Percentiles rank a stretch among this genome's conserved stretches.
Evolutionary conservation across 805 yeast species (phyloP).

Genomic region (Starmerella potacharoeniae): DNA sequence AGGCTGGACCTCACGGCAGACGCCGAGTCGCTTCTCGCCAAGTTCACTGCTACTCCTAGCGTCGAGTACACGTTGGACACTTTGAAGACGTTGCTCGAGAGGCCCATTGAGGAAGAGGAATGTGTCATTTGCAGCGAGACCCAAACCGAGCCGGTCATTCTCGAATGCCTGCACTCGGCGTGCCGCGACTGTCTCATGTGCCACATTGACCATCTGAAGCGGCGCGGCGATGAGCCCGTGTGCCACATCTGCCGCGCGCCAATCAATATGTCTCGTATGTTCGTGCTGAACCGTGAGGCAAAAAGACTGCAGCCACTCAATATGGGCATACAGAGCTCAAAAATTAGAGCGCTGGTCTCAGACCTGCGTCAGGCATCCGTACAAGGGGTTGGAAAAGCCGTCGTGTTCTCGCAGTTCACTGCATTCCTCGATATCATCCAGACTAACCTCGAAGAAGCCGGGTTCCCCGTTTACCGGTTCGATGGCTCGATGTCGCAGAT

Average conservation of each 20-base stretch:
- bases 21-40: constrained; percentile 4
- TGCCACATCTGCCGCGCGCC: constrained; percentile 70
- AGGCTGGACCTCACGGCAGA: constrained; percentile 11
- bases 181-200: constrained; percentile 64
- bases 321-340: constrained; percentile 26
- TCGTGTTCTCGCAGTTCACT: constrained; percentile 86
- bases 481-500: constrained; percentile 68
- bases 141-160: constrained; percentile 50
- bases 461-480: constrained; percentile 52
- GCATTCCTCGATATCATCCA: constrained; percentile 68
- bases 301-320: constrained; percentile 26
- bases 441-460: constrained; percentile 41
- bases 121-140: constrained; percentile 77
- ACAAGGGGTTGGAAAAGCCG: constrained; percentile 53
- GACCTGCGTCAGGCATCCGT: constrained; percentile 36
- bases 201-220: constrained; percentile 57
- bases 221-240: constrained; percentile 35
- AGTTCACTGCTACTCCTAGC: constrained; percentile 12
- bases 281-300: constrained; percentile 31
- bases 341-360: constrained; percentile 12
- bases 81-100: constrained; percentile 23
- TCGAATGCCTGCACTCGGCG: constrained; percentile 72
- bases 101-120: constrained; percentile 38
- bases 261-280: constrained; percentile 41
- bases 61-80: constrained; percentile 22